Base-by-base conservation (phyloP, 805 yeast genomes). In the Myxozyma lipomycoides region DNA sequence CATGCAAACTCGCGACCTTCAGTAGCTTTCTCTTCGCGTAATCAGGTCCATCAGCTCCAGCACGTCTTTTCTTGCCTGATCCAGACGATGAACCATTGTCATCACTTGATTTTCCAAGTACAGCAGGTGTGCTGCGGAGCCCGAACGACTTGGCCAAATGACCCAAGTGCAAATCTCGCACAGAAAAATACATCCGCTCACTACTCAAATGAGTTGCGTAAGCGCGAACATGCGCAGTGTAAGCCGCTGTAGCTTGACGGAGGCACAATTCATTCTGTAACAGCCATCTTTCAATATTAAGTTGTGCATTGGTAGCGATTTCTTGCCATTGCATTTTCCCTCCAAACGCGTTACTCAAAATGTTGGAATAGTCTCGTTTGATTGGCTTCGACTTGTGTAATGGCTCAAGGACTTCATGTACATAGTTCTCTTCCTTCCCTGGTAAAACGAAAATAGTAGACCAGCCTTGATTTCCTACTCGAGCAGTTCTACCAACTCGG, bases 141-240 rank as follows among this genome's bases (percentile, higher is more conserved):
- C 91, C 99, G 68, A 95, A 95, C 57, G 93, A 78, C 67, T 93
- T 93, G 19, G 98, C 97, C 62, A 95, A 72, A 72, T 93, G 99
- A 25, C 99, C 99, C 59, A 95, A 72, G 74, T 93, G 99, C 52
- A 95, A 71, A 30, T 76, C 69, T 61, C 85, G 85, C 28, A 93
- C 83, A 64, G 87, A 89, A 74, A 93, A 93, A 56, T 77, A 80
- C 43, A 75, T 78, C 64, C 90, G 79, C 67, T 93, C 98, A 1
- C 81, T 62, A 0, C 90, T 73, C 50, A 89, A 77, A 72, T 93
- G 99, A 0, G 99, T 93, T 4, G 99, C 87, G 65, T 93, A 93
- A 0, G 98, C 98, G 63, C 98, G 78, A 38, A 93, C 74, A 65
- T 91, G 98, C 53, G 95, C 83, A 15, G 84, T 79, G 64, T 86